Base-by-base conservation (phyloP, 2,329 filamentous ascomycete species). In the Sporothrix globosa region DNA sequence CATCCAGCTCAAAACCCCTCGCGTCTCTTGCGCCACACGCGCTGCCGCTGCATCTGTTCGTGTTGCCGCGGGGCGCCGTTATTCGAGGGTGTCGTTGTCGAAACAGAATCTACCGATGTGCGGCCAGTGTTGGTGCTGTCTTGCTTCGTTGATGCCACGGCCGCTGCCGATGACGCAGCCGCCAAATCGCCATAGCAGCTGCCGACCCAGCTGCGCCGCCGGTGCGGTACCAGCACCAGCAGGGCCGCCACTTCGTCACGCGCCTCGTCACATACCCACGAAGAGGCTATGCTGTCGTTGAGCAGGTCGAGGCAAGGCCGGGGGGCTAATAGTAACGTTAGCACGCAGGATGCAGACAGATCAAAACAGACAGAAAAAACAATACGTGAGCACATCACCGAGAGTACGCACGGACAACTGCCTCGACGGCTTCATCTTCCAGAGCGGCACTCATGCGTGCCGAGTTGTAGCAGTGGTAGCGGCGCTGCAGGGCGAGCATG, bases 401-500 rank as follows among this genome's bases (percentile, higher is more conserved):
- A 24, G 14, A 5, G 44, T 46, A 77, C 81, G 75, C 75, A 83
- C 81, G 80, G 66, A 80, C 76, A 60, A 79, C 71, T 14, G 75
- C 74, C 69, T 78, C 78, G 10, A 78, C 74, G 11, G 77, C 75
- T 11, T 77, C 77, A n/a, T 78, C 78, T 56, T 80, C 79, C 24
- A 83, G 75, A 1, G 81, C 81, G 1, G 81, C 81, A 50, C 79
- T 79, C 79, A 83, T 82, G 48, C 81, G 75, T 17, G 81, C 81
- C 24, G 81, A 82, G 68, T 81, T 82, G 75, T 83, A 83, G 75
- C 81, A 82, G 67, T 81, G 79, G 70, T 79, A 82, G 14, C 74
- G 76, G 27, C 77, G 77, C 75, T 83, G 81, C 9, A 82, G 77
- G 1, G 78, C 78, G 11, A 83, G 77, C 81, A 83, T 83, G 67